phyloP scores from a whole-genome alignment of 768 basidiomycete genomes.

The Ephemerocybe angulata region DNA sequence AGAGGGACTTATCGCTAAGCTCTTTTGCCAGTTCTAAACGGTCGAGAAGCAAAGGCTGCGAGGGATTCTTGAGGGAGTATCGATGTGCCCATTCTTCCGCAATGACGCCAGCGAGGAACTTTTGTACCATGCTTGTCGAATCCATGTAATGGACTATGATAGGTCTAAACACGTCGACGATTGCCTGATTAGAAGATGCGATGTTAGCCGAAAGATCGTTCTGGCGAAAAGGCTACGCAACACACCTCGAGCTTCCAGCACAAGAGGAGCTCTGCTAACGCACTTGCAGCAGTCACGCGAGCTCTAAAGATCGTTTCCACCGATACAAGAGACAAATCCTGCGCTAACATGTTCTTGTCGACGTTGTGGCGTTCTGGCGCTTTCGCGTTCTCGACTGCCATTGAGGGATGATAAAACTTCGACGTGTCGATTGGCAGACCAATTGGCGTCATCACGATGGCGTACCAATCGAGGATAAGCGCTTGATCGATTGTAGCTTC shows the following conservation, averaged over 20 bases:
- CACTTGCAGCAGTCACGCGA: slow-evolving; percentile 71
- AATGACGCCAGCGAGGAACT: slow-evolving; percentile 79
- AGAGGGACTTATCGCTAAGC: slow-evolving; percentile 63
- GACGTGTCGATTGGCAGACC: slow-evolving; percentile 71
- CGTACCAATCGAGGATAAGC: slow-evolving; percentile 79
- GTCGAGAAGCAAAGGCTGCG: slow-evolving; percentile 45
- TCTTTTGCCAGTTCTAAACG: slow-evolving; percentile 58
- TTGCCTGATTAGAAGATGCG: slow-evolving; percentile 22
- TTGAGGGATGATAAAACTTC: slow-evolving; percentile 62
- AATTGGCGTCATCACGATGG: slow-evolving; percentile 84
- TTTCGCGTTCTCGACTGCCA: slow-evolving; percentile 43
- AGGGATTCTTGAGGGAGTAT: slow-evolving; percentile 33
- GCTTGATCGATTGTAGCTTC: slow-evolving; percentile 54
- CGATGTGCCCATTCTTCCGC: slow-evolving; percentile 88
- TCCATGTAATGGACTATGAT: slow-evolving; percentile 77
- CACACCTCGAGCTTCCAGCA: slow-evolving; percentile 65
- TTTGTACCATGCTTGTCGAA: slow-evolving; percentile 89
- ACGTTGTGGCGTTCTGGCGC: slow-evolving; percentile 80
- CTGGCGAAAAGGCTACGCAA: slow-evolving; percentile 5
- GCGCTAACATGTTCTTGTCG: slow-evolving; percentile 91
- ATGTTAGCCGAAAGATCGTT: not conserved
- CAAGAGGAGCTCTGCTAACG: slow-evolving; percentile 66
- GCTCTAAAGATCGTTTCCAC: slow-evolving; percentile 76
- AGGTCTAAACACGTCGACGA: slow-evolving; percentile 69
- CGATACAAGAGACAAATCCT: slow-evolving; percentile 82